Percentiles rank a stretch among this genome's conserved stretches.
Evolutionary conservation across 2,329 filamentous ascomycete species (phyloP).

Genomic region (Pyrenochaeta sp.): DNA sequence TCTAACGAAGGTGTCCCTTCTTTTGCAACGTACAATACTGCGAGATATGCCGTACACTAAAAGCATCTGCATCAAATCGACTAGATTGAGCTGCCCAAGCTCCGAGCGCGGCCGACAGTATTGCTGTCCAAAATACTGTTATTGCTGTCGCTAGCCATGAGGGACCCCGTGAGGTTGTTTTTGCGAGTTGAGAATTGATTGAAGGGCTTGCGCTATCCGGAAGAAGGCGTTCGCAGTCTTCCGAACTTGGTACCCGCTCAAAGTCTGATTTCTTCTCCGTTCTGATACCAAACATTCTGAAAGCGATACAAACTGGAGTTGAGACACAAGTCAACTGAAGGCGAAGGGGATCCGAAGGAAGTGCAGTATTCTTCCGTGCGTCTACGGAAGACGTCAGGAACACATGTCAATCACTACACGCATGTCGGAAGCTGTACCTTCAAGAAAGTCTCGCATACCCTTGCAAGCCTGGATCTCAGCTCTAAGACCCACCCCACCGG

Average conservation of each 20-base stretch:
- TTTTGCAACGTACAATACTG: conserved; percentile 38
- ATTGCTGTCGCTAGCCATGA: conserved; percentile 26
- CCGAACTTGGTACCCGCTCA: conserved; percentile 17
- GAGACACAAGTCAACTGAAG: not conserved
- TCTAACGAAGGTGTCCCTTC: not conserved
- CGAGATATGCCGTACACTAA: conserved; percentile 41
- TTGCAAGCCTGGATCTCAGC: conserved; percentile 3
- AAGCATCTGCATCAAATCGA: conserved; percentile 30
- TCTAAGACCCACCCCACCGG: conserved; percentile 25
- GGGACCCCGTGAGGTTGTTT: conserved; percentile 4
- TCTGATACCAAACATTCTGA: conserved; percentile 25
- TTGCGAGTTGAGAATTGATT: conserved; percentile 10
- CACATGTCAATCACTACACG: conserved; percentile 5
- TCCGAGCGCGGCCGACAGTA: conserved; percentile 32
- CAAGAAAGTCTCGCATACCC: conserved; percentile 3
- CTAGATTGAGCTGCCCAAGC: conserved; percentile 25
- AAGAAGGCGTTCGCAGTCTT: conserved; percentile 31
- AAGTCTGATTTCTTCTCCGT: conserved; percentile 25
- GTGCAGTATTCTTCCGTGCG: not conserved
- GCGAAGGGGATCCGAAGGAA: not conserved
- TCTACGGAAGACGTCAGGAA: not conserved
- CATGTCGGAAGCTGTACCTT: conserved; percentile 14
- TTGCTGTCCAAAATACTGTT: conserved; percentile 23
- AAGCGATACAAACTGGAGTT: not conserved
- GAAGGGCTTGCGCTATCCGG: conserved; percentile 21